Percentiles rank a stretch among this genome's conserved stretches.
phyloP scores from a whole-genome alignment of 768 basidiomycete species.

The Podaxis sp. region DNA sequence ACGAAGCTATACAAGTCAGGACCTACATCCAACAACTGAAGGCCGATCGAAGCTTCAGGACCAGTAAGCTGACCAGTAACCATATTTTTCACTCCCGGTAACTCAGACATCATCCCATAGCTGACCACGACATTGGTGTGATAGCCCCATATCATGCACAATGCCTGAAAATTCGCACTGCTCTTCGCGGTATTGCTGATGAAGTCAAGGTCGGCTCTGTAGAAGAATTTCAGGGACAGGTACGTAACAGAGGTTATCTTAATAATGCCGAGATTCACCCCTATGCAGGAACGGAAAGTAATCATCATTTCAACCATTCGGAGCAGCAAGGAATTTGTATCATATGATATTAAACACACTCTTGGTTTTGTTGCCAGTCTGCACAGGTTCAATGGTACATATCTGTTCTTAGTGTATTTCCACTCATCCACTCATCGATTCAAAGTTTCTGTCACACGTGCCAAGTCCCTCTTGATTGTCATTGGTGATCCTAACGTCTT shows the following conservation, averaged over 20 bases:
- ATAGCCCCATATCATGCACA: constrained; percentile 66
- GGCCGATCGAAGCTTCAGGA: constrained; percentile 33
- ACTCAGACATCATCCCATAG: constrained; percentile 26
- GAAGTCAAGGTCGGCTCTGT: constrained; percentile 60
- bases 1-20: constrained; percentile 56
- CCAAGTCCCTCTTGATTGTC: constrained; percentile 56
- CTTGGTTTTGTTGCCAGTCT: constrained; percentile 58
- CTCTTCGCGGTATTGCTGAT: constrained; percentile 33
- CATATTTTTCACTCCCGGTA: neutral
- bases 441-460: constrained; percentile 65
- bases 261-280: too few relatives aligned
- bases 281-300: constrained; percentile 46
- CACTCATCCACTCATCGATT: too few relatives aligned
- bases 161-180: constrained; percentile 42
- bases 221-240: constrained; percentile 67
- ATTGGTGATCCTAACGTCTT: constrained; percentile 59
- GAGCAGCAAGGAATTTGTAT: constrained; percentile 50
- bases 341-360: constrained; percentile 52
- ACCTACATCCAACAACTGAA: constrained; percentile 43
- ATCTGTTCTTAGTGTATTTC: too few relatives aligned
- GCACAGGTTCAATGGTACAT: constrained; percentile 48
- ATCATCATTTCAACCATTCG: constrained; percentile 59
- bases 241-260: constrained; percentile 12
- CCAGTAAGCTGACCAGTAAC: constrained; percentile 35
- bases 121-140: constrained; percentile 54